These are phyloP conservation scores for Fusarium decemcellulare DNA, from an alignment of 2,329 filamentous ascomycete genomes.

Conservation along the genomic window DNA sequence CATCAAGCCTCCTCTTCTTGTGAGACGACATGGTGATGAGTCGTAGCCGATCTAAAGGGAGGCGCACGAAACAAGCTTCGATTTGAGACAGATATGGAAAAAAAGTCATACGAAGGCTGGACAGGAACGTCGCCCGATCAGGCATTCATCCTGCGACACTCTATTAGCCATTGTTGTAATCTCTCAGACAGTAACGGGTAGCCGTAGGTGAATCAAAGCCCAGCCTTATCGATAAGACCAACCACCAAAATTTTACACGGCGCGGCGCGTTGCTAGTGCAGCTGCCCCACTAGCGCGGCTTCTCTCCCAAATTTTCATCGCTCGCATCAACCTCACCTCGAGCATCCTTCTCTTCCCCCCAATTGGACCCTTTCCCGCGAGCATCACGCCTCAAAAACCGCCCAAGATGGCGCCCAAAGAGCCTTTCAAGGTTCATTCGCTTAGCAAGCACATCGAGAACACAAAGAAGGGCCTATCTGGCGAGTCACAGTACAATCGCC, in stretches of 20 bases:
- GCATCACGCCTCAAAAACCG: conserved; percentile 25
- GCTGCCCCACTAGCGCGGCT: conserved; percentile 40
- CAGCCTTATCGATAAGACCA: conserved; percentile 13
- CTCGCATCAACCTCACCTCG: conserved; percentile 38
- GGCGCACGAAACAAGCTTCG: not conserved
- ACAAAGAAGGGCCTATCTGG: conserved; percentile 54
- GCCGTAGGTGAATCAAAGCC: not conserved
- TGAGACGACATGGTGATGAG: conserved; percentile 46
- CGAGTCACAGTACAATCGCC: conserved; percentile 52
- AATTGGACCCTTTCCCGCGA: conserved; percentile 42
- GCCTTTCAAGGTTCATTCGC: conserved; percentile 54
- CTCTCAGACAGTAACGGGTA: not conserved
- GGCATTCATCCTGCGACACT: not conserved
- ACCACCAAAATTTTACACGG: conserved; percentile 31
- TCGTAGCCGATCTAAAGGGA: not conserved
- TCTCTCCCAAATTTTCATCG: conserved; percentile 47
- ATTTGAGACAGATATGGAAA: not conserved
- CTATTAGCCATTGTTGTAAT: not conserved
- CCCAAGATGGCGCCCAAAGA: conserved; percentile 55
- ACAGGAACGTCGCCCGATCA: not conserved
- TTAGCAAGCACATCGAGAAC: conserved; percentile 56
- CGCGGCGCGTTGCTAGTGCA: conserved; percentile 26
- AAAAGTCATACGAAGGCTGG: too few relatives aligned
- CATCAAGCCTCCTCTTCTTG: conserved; percentile 54
- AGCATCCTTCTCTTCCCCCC: conserved; percentile 29